Evolutionary conservation across 2,329 filamentous ascomycete genomes (phyloP).

Genomic region (Penicillium olsonii): DNA sequence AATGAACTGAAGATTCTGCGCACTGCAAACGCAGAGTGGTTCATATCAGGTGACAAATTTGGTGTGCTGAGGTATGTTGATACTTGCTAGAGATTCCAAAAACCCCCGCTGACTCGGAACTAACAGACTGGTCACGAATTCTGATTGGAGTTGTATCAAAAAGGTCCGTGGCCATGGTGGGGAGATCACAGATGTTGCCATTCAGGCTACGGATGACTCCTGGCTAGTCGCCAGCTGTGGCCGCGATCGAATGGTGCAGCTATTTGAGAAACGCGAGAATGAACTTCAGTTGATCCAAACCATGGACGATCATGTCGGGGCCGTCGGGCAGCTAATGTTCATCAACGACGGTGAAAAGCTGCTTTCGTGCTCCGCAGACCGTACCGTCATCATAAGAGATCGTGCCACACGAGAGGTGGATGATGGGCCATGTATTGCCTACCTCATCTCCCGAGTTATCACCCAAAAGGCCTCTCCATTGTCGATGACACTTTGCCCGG

Average conservation of each 20-base stretch:
- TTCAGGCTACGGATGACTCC: slow-evolving; percentile 63
- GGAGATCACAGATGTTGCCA: slow-evolving; percentile 79
- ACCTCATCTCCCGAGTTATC: slow-evolving; percentile 73
- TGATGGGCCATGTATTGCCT: slow-evolving; percentile 65
- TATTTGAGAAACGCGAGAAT: slow-evolving; percentile 68
- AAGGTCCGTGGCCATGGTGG: slow-evolving; percentile 83
- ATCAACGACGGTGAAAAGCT: slow-evolving; percentile 69
- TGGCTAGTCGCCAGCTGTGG: slow-evolving; percentile 79
- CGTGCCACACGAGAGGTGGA: slow-evolving; percentile 65
- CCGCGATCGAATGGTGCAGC: slow-evolving; percentile 86
- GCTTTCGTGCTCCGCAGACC: slow-evolving; percentile 84
- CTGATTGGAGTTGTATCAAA: slow-evolving; percentile 62
- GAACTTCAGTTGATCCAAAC: slow-evolving; percentile 82
- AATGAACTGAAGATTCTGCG: slow-evolving; percentile 63
- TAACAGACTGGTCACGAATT: slow-evolving; percentile 39
- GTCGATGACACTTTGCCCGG: slow-evolving; percentile 73
- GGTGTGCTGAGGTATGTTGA: slow-evolving; percentile 67
- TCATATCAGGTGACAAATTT: slow-evolving; percentile 82
- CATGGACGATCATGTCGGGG: slow-evolving; percentile 84
- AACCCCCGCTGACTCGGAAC: slow-evolving; percentile 17
- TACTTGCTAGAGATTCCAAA: not conserved
- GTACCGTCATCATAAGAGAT: slow-evolving; percentile 81
- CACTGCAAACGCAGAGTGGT: slow-evolving; percentile 62
- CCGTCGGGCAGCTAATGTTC: slow-evolving; percentile 77
- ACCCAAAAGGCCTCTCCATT: slow-evolving; percentile 83